These are phyloP conservation scores for Gomphus bonarii DNA, from an alignment of 1,284 basidiomycete species.

Conservation along the genomic window DNA sequence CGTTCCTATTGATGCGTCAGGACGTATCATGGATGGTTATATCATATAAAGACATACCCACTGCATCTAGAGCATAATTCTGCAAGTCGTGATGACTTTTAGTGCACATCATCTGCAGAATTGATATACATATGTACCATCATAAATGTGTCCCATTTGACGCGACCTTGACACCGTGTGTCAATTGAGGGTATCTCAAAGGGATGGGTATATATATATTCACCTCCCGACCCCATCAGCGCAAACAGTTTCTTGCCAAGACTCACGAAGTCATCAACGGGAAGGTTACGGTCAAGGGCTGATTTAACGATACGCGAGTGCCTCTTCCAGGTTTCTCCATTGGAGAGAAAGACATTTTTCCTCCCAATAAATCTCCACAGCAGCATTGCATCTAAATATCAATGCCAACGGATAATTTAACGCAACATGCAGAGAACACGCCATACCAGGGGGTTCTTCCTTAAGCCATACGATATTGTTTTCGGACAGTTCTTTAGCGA, in stretches of 20 bases:
- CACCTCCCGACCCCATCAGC: slow-evolving; percentile 16
- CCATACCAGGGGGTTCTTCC: slow-evolving; percentile 19
- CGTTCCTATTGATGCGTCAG: slow-evolving; percentile 2
- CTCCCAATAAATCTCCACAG: slow-evolving; percentile 22
- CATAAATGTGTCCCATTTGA: slow-evolving; percentile 20
- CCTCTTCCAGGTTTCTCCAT: slow-evolving; percentile 22
- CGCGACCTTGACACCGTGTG: not conserved
- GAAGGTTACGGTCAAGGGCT: slow-evolving; percentile 20
- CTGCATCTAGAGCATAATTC: slow-evolving; percentile 22
- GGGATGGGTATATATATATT: not conserved
- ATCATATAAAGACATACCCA: slow-evolving; percentile 14
- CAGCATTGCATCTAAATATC: slow-evolving; percentile 15
- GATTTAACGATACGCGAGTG: slow-evolving; percentile 20
- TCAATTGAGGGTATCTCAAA: too few species aligned
- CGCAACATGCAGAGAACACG: too few species aligned
- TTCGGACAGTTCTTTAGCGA: slow-evolving; percentile 3
- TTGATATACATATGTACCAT: too few species aligned
- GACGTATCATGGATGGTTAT: too few species aligned
- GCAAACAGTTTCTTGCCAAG: slow-evolving; percentile 19
- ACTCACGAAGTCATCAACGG: slow-evolving; percentile 20
- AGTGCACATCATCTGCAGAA: too few species aligned
- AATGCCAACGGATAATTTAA: too few species aligned
- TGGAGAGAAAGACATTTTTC: slow-evolving; percentile 21
- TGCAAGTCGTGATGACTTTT: too few species aligned
- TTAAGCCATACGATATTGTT: slow-evolving; percentile 18